Conservation (phyloP, 495 filamentous ascomycete species). For the Xylaria venustula region DNA sequence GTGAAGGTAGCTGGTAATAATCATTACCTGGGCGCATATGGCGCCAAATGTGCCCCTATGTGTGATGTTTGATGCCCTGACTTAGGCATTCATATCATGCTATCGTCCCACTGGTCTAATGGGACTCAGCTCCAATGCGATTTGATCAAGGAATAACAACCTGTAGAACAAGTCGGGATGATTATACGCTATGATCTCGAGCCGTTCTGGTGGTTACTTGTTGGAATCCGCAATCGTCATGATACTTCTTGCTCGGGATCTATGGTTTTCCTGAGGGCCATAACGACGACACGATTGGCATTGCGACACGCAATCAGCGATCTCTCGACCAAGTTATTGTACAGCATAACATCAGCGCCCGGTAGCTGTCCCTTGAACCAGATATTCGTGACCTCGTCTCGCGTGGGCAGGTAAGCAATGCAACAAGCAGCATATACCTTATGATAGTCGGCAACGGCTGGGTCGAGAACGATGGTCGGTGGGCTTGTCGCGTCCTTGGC, state of each 20-base stretch:
- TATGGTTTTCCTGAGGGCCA: constrained; percentile 37
- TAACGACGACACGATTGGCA: constrained; percentile 42
- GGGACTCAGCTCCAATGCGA: no score
- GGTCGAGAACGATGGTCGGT: constrained; percentile 71
- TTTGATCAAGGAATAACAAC: no score
- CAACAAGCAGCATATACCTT: constrained; percentile 77
- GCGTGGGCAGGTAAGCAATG: constrained; percentile 80
- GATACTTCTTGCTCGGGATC: constrained; percentile 19
- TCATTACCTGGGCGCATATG: no score
- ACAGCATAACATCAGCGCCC: constrained; percentile 35
- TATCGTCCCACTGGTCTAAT: no score
- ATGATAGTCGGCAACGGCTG: constrained; percentile 76
- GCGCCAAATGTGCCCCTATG: not conserved
- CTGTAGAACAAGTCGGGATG: no score
- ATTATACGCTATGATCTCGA: no score
- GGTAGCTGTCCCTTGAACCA: constrained; percentile 80
- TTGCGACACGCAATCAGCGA: constrained; percentile 43
- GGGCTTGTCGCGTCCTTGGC: constrained; percentile 29
- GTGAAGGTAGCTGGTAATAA: no score
- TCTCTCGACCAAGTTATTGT: constrained; percentile 41
- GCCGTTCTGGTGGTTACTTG: not conserved
- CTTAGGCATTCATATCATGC: not conserved
- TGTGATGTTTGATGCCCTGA: not conserved
- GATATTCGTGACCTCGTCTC: constrained; percentile 90
- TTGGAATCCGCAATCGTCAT: constrained; percentile 9